Percentiles rank a stretch among this genome's conserved stretches.
These are phyloP conservation scores for Nigrograna mackinnonii DNA, from an alignment of 2,329 filamentous ascomycete genomes.

Conservation along the genomic window DNA sequence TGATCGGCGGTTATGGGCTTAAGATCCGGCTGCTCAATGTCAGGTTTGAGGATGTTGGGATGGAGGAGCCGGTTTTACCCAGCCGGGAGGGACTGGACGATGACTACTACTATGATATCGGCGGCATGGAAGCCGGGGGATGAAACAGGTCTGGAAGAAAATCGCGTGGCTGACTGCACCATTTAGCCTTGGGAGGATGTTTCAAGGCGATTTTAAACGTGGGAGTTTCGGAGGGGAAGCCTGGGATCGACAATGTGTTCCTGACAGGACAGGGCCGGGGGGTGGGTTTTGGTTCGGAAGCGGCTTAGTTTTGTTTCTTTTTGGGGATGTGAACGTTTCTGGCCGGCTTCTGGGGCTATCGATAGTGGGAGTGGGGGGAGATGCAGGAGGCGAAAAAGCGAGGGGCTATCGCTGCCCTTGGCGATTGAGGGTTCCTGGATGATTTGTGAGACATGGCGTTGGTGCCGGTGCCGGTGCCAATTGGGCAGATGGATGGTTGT, in stretches of 20 bases:
- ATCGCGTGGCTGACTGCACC: slow-evolving; percentile 3
- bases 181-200: slow-evolving; percentile 4
- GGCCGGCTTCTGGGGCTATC: no score
- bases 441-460: no score
- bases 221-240: neutral
- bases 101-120: slow-evolving; percentile 84
- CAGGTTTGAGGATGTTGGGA: slow-evolving; percentile 74
- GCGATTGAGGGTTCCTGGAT: no score
- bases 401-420: no score
- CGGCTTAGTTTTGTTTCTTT: neutral
- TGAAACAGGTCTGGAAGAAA: slow-evolving; percentile 16
- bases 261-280: no score
- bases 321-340: no score
- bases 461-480: no score
- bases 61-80: slow-evolving; percentile 75
- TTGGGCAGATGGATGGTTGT: no score
- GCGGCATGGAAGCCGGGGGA: slow-evolving; percentile 34
- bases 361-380: no score
- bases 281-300: no score
- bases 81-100: slow-evolving; percentile 85
- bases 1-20: slow-evolving; percentile 87
- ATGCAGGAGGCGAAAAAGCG: no score
- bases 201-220: slow-evolving; percentile 5
- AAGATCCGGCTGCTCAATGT: slow-evolving; percentile 94
- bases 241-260: slow-evolving; percentile 1